These are phyloP conservation scores for Austroboletus niveus DNA, from an alignment of 1,284 basidiomycete genomes.

Conservation along the genomic window DNA sequence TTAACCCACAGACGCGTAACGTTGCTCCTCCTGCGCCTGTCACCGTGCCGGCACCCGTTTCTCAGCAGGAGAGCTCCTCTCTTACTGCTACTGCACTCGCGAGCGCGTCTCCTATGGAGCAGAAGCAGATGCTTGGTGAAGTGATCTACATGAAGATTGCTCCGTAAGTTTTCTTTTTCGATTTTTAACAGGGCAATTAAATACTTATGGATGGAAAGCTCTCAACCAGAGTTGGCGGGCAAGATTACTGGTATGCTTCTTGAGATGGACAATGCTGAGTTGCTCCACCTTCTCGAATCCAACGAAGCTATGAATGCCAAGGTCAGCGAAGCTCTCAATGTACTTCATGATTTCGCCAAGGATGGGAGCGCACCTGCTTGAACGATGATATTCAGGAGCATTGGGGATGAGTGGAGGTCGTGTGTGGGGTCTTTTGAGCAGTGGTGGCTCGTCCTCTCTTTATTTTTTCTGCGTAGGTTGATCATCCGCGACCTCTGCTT, in stretches of 20 bases:
- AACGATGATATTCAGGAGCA: neutral
- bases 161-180: constrained; percentile 48
- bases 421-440: constrained; percentile 26
- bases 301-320: constrained; percentile 81
- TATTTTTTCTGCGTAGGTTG: constrained; percentile 26
- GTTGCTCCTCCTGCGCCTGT: constrained; percentile 35
- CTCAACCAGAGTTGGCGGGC: constrained; percentile 86
- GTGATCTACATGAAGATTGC: constrained; percentile 88
- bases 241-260: constrained; percentile 98
- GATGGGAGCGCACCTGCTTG: constrained; percentile 37
- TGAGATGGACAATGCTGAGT: constrained; percentile 95
- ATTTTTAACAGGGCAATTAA: constrained; percentile 7
- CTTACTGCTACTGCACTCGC: constrained; percentile 63
- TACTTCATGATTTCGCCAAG: constrained; percentile 76
- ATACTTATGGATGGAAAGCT: constrained; percentile 36
- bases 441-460: constrained; percentile 34
- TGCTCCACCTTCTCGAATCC: constrained; percentile 82
- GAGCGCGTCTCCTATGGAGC: constrained; percentile 78
- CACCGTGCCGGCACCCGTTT: constrained; percentile 34
- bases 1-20: constrained; percentile 41
- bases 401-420: constrained; percentile 4
- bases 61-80: constrained; percentile 43
- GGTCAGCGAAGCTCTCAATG: constrained; percentile 83
- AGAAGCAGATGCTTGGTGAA: constrained; percentile 97
- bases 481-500: constrained; percentile 37